phyloP scores from a whole-genome alignment of 2,329 filamentous ascomycete species.

The Aspergillus chevalieri region DNA sequence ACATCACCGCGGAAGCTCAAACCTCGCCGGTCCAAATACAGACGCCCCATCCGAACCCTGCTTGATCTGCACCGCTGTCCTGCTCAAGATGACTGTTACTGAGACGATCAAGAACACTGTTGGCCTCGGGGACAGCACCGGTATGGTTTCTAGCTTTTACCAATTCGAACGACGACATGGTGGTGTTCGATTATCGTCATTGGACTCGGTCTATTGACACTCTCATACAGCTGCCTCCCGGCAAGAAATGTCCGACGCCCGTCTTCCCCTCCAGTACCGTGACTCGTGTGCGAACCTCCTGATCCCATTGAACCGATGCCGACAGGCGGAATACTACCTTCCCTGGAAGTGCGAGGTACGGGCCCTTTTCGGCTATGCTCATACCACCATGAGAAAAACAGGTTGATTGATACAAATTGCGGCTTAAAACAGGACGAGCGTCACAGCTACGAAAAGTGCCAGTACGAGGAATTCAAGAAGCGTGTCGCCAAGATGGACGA shows the following conservation, averaged over 20 bases:
- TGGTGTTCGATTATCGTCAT: neutral
- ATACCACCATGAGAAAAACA: constrained; percentile 1
- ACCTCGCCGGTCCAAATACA: constrained; percentile 13
- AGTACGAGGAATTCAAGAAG: constrained; percentile 98
- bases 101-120: constrained; percentile 46
- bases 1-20: constrained; percentile 22
- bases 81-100: constrained; percentile 39
- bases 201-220: constrained; percentile 8
- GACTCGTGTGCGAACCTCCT: constrained; percentile 93
- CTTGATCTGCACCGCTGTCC: constrained; percentile 7
- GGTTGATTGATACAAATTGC: neutral
- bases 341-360: constrained; percentile 97
- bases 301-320: constrained; percentile 93
- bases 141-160: constrained; percentile 23
- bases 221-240: constrained; percentile 39
- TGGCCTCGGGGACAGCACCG: constrained; percentile 36
- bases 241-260: constrained; percentile 89
- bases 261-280: constrained; percentile 81
- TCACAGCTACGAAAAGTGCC: constrained; percentile 98
- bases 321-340: constrained; percentile 83
- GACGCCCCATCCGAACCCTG: constrained; percentile 10
- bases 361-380: constrained; percentile 6
- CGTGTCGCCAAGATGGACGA: constrained; percentile 98
- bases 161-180: constrained; percentile 4
- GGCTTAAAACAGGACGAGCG: constrained; percentile 67